Evolutionary conservation across 768 basidiomycete species (phyloP).

Genomic region (Suillus decipiens): DNA sequence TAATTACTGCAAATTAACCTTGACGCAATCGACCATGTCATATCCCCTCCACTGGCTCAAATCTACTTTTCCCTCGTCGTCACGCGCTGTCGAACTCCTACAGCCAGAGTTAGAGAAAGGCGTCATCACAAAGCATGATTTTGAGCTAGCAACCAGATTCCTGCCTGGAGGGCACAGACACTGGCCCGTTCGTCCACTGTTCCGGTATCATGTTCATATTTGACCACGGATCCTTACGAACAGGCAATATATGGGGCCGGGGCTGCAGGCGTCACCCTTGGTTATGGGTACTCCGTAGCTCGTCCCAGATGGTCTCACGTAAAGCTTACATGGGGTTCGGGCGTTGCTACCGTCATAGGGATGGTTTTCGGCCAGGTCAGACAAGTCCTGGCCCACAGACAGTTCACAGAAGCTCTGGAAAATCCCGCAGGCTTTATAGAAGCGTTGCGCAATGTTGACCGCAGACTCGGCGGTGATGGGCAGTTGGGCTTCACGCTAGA

Average conservation of each 20-base stretch:
- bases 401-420: slow-evolving; percentile 33
- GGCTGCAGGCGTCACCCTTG: slow-evolving; percentile 25
- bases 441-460: slow-evolving; percentile 33
- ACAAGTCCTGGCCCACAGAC: slow-evolving; percentile 30
- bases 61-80: slow-evolving; percentile 46
- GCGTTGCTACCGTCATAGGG: slow-evolving; percentile 30
- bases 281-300: slow-evolving; percentile 26
- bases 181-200: slow-evolving; percentile 40
- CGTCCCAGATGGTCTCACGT: slow-evolving; percentile 31
- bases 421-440: slow-evolving; percentile 31
- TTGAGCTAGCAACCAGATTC: slow-evolving; percentile 54
- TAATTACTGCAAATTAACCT: background rate
- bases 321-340: slow-evolving; percentile 27
- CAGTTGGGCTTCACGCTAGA: slow-evolving; percentile 26
- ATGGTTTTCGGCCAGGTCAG: slow-evolving; percentile 35
- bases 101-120: slow-evolving; percentile 32
- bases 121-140: slow-evolving; percentile 46
- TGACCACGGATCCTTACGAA: slow-evolving; percentile 9
- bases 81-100: slow-evolving; percentile 32
- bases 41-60: slow-evolving; percentile 41
- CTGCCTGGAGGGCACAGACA: slow-evolving; percentile 50
- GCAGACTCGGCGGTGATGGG: slow-evolving; percentile 33
- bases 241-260: slow-evolving; percentile 25
- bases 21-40: slow-evolving; percentile 22
- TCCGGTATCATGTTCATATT: slow-evolving; percentile 11